Conservation (phyloP, 148 eudicot species). For the Tetragonia tetragonoides region DNA sequence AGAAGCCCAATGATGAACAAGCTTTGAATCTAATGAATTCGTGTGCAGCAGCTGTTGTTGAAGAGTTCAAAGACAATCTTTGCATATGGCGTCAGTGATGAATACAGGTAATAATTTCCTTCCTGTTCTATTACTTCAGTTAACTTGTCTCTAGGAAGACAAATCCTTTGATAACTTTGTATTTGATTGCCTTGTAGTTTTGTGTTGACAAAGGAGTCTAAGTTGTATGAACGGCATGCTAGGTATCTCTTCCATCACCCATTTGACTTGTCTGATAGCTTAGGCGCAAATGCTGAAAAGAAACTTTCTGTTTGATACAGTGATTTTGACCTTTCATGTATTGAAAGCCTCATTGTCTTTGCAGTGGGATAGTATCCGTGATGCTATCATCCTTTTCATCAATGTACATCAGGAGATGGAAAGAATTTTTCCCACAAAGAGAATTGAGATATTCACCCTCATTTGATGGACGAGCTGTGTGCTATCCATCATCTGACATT, state of each 20-base stretch:
- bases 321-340: not conserved
- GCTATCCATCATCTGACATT: slow-evolving; percentile 74
- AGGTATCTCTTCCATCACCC: slow-evolving; percentile 40
- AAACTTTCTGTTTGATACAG: not conserved
- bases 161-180: not conserved
- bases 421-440: slow-evolving; percentile 54
- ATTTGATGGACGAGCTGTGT: slow-evolving; percentile 89
- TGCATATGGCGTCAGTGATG: slow-evolving; percentile 84
- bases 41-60: slow-evolving; percentile 74
- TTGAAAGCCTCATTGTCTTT: slow-evolving; percentile 5
- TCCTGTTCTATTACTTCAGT: not conserved
- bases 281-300: not conserved
- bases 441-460: slow-evolving; percentile 64
- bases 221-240: slow-evolving; percentile 52
- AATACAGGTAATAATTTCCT: slow-evolving; percentile 49
- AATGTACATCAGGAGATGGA: slow-evolving; percentile 66
- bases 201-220: slow-evolving; percentile 58
- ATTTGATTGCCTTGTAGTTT: slow-evolving; percentile 56
- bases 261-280: not conserved
- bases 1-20: slow-evolving; percentile 88
- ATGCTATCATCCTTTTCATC: slow-evolving; percentile 78
- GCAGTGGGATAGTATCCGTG: slow-evolving; percentile 73
- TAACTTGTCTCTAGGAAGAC: not conserved
- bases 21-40: slow-evolving; percentile 94
- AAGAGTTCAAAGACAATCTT: slow-evolving; percentile 71